Evolutionary conservation across 2,329 filamentous ascomycete genomes (phyloP).

Genomic region (Ophiocordyceps camponoti-leonardi): DNA sequence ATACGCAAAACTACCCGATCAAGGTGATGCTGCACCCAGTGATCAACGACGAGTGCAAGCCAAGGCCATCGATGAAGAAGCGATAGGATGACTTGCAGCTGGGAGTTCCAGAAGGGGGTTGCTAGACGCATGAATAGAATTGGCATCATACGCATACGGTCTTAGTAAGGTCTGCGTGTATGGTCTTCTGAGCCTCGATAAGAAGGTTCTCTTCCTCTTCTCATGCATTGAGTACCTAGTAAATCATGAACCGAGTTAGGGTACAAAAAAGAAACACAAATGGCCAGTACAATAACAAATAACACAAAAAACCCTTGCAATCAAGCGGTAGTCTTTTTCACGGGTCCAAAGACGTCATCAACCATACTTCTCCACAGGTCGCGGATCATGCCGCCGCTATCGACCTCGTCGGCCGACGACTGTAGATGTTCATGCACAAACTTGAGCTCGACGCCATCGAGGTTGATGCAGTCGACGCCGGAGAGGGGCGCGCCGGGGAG

Average conservation of each 20-base stretch:
- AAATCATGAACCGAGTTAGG: no score
- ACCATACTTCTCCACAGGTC: conserved; percentile 39
- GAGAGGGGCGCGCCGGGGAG: conserved; percentile 32
- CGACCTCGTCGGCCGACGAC: conserved; percentile 10
- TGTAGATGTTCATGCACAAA: conserved; percentile 22
- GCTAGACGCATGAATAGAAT: no score
- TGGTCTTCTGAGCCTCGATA: no score
- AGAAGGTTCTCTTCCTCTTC: no score
- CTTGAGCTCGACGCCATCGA: conserved; percentile 38
- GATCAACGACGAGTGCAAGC: conserved; percentile 42
- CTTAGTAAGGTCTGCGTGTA: no score
- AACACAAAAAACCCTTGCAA: no score
- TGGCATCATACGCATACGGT: no score
- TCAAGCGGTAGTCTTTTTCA: conserved; percentile 4
- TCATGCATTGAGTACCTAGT: no score
- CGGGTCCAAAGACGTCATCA: conserved; percentile 24
- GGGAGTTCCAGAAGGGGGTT: no score
- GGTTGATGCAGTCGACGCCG: conserved; percentile 38
- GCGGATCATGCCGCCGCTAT: conserved; percentile 27
- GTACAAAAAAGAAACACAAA: no score
- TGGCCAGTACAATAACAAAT: no score
- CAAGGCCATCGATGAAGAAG: conserved; percentile 41
- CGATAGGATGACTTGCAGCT: no score
- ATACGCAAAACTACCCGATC: conserved; percentile 55
- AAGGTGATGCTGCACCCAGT: conserved; percentile 80